These are phyloP conservation scores for Termitomyces sp. DNA, from an alignment of 768 basidiomycete species.

Conservation along the genomic window DNA sequence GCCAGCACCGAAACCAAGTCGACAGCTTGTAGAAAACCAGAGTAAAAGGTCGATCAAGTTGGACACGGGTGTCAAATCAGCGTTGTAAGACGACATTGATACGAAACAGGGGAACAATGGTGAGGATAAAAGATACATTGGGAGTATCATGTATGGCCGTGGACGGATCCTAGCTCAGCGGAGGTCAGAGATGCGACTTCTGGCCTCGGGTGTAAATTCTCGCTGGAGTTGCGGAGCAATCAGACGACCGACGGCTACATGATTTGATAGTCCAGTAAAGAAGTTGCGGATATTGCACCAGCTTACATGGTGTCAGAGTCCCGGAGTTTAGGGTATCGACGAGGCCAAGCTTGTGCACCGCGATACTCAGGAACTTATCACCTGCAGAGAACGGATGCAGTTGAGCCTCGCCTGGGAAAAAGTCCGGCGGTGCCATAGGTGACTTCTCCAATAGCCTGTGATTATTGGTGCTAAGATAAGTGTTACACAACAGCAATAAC, in stretches of 20 bases:
- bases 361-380: not conserved
- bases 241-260: not conserved
- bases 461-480: not conserved
- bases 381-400: not conserved
- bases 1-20: too few species aligned
- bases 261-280: not conserved
- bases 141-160: not conserved
- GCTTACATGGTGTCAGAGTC: not conserved
- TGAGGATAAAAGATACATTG: not conserved
- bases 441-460: not conserved
- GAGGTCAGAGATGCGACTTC: conserved; percentile 5
- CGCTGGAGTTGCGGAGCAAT: not conserved
- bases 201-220: not conserved
- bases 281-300: not conserved
- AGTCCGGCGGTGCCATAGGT: not conserved
- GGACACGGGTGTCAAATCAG: not conserved
- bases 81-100: not conserved
- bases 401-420: not conserved
- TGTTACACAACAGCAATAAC: not conserved
- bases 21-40: not conserved
- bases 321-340: not conserved
- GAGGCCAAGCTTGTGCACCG: not conserved
- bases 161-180: conserved; percentile 4
- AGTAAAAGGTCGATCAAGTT: not conserved
- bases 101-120: conserved; percentile 1